phyloP scores from a whole-genome alignment of 2,329 filamentous ascomycete genomes.

The Sporothrix mexicana region DNA sequence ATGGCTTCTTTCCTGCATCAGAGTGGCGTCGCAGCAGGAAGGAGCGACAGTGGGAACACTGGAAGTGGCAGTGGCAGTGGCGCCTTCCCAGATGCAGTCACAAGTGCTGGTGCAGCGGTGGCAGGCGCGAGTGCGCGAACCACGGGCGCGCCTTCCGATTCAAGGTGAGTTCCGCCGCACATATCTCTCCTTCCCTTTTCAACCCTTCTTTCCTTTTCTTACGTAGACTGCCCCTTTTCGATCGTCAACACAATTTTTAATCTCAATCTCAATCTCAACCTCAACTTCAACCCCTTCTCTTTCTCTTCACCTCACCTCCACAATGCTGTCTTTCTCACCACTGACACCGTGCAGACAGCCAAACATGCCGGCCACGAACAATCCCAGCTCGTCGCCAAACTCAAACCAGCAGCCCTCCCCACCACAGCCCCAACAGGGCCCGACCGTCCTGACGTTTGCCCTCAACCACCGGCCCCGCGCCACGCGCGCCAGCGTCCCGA shows the following conservation, averaged over 20 bases:
- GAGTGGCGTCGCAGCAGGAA: background rate
- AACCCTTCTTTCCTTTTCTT: background rate
- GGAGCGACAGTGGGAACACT: background rate
- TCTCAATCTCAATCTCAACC: background rate
- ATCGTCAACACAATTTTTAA: background rate
- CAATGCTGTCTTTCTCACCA: background rate
- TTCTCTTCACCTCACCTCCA: background rate
- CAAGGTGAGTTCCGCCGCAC: constrained; percentile 3
- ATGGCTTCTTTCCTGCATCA: constrained; percentile 17
- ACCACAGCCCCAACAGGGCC: constrained; percentile 25
- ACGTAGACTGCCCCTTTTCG: too few species aligned
- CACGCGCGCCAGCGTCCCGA: constrained; percentile 43
- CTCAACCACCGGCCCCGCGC: constrained; percentile 43
- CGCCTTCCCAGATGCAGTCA: background rate
- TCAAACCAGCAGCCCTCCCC: background rate
- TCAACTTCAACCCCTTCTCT: background rate
- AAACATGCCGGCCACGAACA: background rate
- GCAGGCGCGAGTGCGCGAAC: constrained; percentile 5
- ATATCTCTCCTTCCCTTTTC: background rate
- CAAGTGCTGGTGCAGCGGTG: background rate
- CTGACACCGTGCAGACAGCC: constrained; percentile 17
- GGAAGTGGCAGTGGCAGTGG: constrained; percentile 11
- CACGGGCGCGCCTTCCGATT: constrained; percentile 12
- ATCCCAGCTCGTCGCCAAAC: background rate
- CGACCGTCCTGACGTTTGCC: constrained; percentile 43